Evolutionary conservation across 1,139 yeast species (phyloP), one percentile per base, ranked within the genome.

Genomic region (Scheffersomyces cryptocercus): DNA sequence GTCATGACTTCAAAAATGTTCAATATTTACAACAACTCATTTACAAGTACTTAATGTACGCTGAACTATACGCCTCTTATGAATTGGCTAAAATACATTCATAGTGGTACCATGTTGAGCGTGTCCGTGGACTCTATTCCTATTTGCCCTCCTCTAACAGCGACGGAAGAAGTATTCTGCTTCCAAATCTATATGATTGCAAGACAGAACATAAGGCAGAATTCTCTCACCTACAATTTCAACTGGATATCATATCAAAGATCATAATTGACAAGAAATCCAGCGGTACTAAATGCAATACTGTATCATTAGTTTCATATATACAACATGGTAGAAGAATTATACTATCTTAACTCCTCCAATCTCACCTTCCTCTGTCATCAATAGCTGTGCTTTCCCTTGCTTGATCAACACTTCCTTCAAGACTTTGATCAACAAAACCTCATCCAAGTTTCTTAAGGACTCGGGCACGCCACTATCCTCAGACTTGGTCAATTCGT

Each of bases 281-380:
- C 7, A 20, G 26, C 9, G 26, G 8, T 20, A 20, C 8, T 20
- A 3, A 3, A 20, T 20, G 26, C 26, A 20, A 20, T 20, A 20
- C 26, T 20, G 26, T 20, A 20, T 20, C 26, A 20, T 20, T 20
- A 20, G 9, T 20, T 5, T 6, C 26, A 8, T 31, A 20, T 31
- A 14, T 31, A 15, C 20, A 31, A 14, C 35, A 13, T 31, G 15
- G 10, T 31, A 20, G 26, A 20, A 20, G 26, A 16, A n/a, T 53
- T 58, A 73, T 15, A 71, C 74, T 36, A 84, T 77, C 64, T 87
- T 87, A 2, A 87, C 88, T 30, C 91, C 95, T 3, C 84, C 86
- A 15, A 84, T 76, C 47, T 67, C 68, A 11, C 71, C 71, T 34
- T 71, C 73, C 40, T 83, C 87, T 47, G 79, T 81, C 61, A 79